Percentiles rank a stretch among this genome's conserved stretches.
These are phyloP conservation scores for Diospyros kaki DNA, from an alignment of 148 eudicot species.

Conservation along the genomic window DNA sequence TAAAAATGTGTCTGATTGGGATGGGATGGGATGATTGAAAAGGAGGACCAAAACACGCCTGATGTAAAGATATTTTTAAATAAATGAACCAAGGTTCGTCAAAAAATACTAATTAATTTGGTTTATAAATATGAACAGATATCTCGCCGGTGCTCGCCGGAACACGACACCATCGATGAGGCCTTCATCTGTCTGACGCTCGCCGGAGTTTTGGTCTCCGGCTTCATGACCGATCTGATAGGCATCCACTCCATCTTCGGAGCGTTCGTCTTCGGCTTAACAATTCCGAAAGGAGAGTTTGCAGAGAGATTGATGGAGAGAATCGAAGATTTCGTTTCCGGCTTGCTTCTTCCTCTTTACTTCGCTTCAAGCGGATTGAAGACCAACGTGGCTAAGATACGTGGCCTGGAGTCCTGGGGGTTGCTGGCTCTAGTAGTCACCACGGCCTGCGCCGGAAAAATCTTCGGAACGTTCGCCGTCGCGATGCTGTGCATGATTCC, in stretches of 20 bases:
- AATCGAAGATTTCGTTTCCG: conserved; percentile 57
- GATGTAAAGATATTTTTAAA: too few relatives aligned
- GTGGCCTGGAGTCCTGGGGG: conserved; percentile 51
- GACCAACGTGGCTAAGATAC: conserved; percentile 43
- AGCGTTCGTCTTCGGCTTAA: conserved; percentile 43
- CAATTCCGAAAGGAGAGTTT: conserved; percentile 44
- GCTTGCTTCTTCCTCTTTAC: conserved; percentile 47
- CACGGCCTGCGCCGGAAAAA: conserved; percentile 54
- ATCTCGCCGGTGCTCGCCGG: conserved; percentile 28
- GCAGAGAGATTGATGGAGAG: conserved; percentile 42
- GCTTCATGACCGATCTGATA: conserved; percentile 45
- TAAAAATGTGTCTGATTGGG: too few relatives aligned
- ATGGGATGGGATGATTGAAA: too few relatives aligned
- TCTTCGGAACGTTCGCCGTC: conserved; percentile 42
- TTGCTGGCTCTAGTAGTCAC: conserved; percentile 41
- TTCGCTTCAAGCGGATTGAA: conserved; percentile 70
- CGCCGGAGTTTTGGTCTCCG: conserved; percentile 40
- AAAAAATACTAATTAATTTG: too few relatives aligned
- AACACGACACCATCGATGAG: conserved; percentile 25
- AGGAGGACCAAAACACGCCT: too few relatives aligned
- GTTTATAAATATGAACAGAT: too few relatives aligned
- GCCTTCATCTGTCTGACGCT: conserved; percentile 39
- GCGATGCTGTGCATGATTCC: conserved; percentile 49
- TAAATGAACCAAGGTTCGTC: too few relatives aligned
- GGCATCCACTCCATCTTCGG: conserved; percentile 50